Percentiles rank a stretch among this genome's conserved stretches.
These are phyloP conservation scores for Plasmodium vivax DNA, from an alignment of 169 alveolate species.

Conservation along the genomic window DNA sequence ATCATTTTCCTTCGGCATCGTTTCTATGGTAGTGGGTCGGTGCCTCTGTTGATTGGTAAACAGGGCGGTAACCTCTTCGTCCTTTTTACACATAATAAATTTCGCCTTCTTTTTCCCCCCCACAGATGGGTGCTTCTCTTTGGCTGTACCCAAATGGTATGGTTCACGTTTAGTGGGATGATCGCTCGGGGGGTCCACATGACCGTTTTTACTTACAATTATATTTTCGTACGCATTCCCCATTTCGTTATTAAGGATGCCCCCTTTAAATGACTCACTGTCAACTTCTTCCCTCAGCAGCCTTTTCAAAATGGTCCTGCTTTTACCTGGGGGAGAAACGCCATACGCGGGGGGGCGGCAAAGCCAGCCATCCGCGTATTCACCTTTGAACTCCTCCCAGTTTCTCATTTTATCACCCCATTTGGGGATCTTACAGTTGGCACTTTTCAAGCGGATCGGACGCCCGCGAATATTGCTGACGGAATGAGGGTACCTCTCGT, in stretches of 20 bases:
- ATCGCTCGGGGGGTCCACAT: background rate
- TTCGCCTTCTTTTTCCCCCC: background rate
- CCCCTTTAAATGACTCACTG: background rate
- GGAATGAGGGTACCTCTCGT: background rate
- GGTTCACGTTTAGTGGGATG: background rate
- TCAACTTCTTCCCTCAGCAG: conserved; percentile 28
- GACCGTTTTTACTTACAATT: background rate
- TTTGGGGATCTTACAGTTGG: background rate
- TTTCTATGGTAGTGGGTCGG: background rate
- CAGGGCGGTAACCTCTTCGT: background rate
- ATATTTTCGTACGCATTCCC: background rate
- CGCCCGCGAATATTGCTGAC: background rate
- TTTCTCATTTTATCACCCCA: background rate
- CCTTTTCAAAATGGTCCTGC: conserved; percentile 23
- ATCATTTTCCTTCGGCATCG: conserved; percentile 4
- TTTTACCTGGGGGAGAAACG: background rate
- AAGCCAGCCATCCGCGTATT: background rate
- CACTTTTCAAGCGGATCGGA: background rate
- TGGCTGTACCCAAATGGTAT: background rate
- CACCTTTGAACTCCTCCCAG: background rate
- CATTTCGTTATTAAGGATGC: background rate
- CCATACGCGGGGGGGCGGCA: background rate
- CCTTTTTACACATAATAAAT: conserved; percentile 14
- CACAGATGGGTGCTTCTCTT: background rate
- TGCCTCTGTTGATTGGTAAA: background rate